Base-by-base conservation (phyloP, 1,284 basidiomycete genomes). In the Ganoderma sp. region DNA sequence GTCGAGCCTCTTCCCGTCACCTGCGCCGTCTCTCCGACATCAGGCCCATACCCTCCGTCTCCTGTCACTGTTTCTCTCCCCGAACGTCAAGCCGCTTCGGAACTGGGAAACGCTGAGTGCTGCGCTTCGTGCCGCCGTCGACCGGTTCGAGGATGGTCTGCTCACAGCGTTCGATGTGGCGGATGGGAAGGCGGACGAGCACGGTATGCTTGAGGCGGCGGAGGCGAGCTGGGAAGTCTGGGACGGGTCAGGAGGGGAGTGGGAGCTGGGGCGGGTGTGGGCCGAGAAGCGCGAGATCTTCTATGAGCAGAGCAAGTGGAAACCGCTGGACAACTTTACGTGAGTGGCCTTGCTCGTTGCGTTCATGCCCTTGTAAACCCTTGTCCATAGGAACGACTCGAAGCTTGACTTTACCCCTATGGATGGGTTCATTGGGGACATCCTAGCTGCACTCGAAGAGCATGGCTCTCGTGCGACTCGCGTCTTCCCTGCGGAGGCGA, bases 241-340 rank as follows among this genome's bases (percentile, higher is more conserved):
- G 82, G 79, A 66, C 73, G 67, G 75, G 28, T 68, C 73, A 10
- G 71, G 75, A 50, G 76, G 82, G n/a, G 93, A 94, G 69, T 97
- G 95, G 95, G 95, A 97, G 78, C 89, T 96, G 83, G 94, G 93
- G 0, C 88, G 93, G 65, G 90, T 96, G 22, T 98, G 97, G 93
- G 90, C 94, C 1, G 96, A 98, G 80, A 97, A 97, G 81, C 83
- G 92, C 39, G 95, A 97, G 77, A 89, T 98, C n/a, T 95, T 98
- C 76, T 98, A 97, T 78, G 91, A 95, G 75, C 87, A 89, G 67
- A 88, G 85, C 2, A 84, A 85, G 62, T 97, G 94, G 90, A 87
- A 93, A 73, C 88, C 96, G 0, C 76, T 92, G 48, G 89, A 91
- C 70, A 98, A 98, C 79, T 89, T 97, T 76, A 91, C 90, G 91